phyloP scores from a whole-genome alignment of 2,329 filamentous ascomycete genomes.

The Clathrospora elynae region DNA sequence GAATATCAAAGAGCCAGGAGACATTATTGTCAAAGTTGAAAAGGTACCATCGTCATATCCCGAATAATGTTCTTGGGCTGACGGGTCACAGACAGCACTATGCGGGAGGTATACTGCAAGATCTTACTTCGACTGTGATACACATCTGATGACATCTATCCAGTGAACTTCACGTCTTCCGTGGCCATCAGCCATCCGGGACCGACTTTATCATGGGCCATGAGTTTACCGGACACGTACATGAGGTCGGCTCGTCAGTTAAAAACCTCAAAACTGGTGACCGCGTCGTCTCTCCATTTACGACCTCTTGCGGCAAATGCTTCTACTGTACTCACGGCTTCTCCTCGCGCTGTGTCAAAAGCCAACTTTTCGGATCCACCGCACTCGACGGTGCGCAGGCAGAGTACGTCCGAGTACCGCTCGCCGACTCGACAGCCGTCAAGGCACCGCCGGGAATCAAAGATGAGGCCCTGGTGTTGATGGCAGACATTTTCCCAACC shows the following conservation, averaged over 20 bases:
- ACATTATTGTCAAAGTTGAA: conserved; percentile 82
- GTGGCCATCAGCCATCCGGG: conserved; percentile 74
- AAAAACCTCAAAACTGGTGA: conserved; percentile 74
- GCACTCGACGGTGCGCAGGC: conserved; percentile 78
- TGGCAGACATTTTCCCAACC: conserved; percentile 89
- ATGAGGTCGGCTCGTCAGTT: conserved; percentile 70
- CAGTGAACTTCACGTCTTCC: conserved; percentile 84
- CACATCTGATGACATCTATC: conserved; percentile 11
- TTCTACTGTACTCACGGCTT: conserved; percentile 82
- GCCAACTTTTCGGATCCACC: conserved; percentile 71
- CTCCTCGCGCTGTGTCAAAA: conserved; percentile 76
- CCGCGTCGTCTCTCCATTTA: conserved; percentile 82
- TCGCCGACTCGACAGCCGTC: conserved; percentile 80
- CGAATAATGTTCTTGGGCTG: conserved; percentile 6
- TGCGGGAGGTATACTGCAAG: conserved; percentile 74
- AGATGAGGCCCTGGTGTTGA: conserved; percentile 77
- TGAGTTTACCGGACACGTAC: conserved; percentile 81
- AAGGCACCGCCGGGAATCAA: conserved; percentile 73
- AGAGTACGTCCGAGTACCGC: conserved; percentile 73
- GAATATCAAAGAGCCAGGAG: conserved; percentile 69
- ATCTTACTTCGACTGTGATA: not conserved
- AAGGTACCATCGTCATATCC: conserved; percentile 49
- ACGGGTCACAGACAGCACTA: conserved; percentile 64
- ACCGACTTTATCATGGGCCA: conserved; percentile 76
- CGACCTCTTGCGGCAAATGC: conserved; percentile 65